These are phyloP conservation scores for Microsporum ferrugineum DNA, from an alignment of 2,329 filamentous ascomycete species.

Conservation along the genomic window DNA sequence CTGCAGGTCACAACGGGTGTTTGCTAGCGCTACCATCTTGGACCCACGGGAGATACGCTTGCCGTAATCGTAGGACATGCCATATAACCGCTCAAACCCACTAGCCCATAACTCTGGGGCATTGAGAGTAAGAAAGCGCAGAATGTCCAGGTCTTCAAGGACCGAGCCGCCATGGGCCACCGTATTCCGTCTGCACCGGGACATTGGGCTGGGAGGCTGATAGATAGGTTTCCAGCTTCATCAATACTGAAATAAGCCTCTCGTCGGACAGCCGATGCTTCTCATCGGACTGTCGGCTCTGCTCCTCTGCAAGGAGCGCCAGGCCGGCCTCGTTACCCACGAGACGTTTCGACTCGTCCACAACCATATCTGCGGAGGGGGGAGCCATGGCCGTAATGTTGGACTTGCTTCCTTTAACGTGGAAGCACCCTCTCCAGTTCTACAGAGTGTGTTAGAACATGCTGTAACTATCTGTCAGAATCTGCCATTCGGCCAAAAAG, in stretches of 20 bases:
- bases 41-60: background rate
- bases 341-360: background rate
- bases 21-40: background rate
- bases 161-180: background rate
- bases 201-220: too few species aligned
- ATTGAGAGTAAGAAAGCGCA: background rate
- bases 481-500: too few species aligned
- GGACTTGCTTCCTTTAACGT: background rate
- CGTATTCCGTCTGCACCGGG: too few species aligned
- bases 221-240: too few species aligned
- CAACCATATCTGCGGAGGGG: background rate
- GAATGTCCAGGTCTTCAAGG: background rate
- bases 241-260: too few species aligned
- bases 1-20: background rate
- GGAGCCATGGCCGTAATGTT: background rate
- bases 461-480: background rate
- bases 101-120: background rate
- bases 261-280: too few species aligned
- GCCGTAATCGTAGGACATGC: background rate
- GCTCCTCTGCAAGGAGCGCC: background rate
- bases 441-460: background rate
- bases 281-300: background rate
- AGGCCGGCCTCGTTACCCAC: background rate
- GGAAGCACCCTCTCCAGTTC: background rate
- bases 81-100: background rate